These are phyloP conservation scores for Fusarium brevicatenulatum DNA, from an alignment of 2,329 filamentous ascomycete species.

Conservation along the genomic window DNA sequence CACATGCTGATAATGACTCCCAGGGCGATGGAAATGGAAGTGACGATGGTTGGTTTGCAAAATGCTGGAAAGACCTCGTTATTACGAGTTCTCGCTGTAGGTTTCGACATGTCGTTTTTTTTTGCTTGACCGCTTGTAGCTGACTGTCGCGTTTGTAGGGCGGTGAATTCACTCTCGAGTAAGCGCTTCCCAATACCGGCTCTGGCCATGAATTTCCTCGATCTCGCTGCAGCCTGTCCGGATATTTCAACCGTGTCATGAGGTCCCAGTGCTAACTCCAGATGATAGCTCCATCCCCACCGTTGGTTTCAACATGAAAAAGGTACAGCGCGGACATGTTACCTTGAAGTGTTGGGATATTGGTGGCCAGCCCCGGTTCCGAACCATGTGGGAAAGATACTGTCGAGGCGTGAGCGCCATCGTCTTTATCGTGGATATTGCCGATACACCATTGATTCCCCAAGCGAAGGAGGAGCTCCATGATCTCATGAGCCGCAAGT, in stretches of 20 bases:
- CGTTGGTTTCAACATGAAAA: constrained; percentile 99
- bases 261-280: constrained; percentile 50
- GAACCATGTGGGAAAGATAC: constrained; percentile 99
- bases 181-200: constrained; percentile 57
- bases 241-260: constrained; percentile 1
- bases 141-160: constrained; percentile 66
- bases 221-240: neutral
- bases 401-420: constrained; percentile 98
- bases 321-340: constrained; percentile 96
- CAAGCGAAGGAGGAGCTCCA: constrained; percentile 94
- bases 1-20: constrained; percentile 38
- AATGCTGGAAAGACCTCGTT: constrained; percentile 98
- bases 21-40: constrained; percentile 99
- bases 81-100: constrained; percentile 92
- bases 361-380: constrained; percentile 94
- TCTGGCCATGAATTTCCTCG: constrained; percentile 20
- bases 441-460: constrained; percentile 82
- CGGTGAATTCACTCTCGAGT: constrained; percentile 99
- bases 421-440: constrained; percentile 97
- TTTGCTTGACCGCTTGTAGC: constrained; percentile 34
- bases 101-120: constrained; percentile 49
- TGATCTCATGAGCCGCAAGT: constrained; percentile 83
- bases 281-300: constrained; percentile 89
- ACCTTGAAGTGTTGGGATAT: constrained; percentile 99
- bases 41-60: constrained; percentile 98